phyloP scores from a whole-genome alignment of 495 filamentous ascomycete species.

The Neurospora sp. region DNA sequence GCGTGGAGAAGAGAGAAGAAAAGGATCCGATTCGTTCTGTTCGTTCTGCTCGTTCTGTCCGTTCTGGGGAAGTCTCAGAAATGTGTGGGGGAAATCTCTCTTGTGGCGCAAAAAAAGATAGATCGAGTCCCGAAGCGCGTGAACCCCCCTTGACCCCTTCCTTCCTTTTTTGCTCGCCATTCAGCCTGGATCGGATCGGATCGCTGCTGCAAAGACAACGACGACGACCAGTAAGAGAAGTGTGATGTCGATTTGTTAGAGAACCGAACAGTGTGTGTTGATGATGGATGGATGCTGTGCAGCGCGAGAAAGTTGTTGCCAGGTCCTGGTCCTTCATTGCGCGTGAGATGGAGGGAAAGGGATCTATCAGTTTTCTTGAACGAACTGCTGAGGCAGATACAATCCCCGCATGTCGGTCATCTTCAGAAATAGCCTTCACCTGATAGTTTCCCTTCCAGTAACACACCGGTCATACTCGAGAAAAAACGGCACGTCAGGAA shows the following conservation, averaged over 20 bases:
- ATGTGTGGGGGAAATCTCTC: not conserved
- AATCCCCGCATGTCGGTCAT: not conserved
- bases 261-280: no score
- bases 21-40: no score
- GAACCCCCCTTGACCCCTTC: not conserved
- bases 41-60: no score
- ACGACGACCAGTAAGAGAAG: not conserved
- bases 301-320: not conserved
- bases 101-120: not conserved
- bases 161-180: not conserved
- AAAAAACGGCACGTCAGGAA: not conserved
- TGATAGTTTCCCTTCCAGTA: not conserved
- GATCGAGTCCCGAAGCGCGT: not conserved
- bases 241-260: no score
- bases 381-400: not conserved
- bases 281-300: not conserved
- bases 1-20: not conserved
- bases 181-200: not conserved
- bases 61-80: not conserved
- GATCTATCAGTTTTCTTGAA: not conserved
- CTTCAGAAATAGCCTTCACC: not conserved
- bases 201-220: no score
- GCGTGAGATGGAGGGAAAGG: not conserved
- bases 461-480: not conserved
- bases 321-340: not conserved